phyloP scores from a whole-genome alignment of 768 basidiomycete genomes.

The Mycena galopus region DNA sequence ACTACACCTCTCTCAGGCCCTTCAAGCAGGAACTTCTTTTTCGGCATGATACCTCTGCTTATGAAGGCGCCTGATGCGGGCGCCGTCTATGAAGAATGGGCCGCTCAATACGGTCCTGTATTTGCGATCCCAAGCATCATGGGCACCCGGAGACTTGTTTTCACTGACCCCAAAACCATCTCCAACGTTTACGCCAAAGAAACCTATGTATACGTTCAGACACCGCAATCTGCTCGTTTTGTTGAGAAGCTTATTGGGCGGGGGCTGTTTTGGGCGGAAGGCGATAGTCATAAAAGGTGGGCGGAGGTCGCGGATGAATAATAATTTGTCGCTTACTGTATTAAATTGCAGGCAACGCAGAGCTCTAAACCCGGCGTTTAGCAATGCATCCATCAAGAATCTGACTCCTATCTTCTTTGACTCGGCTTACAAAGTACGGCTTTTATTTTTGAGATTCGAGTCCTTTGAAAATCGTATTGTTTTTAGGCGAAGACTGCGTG shows the following conservation, averaged over 20 bases:
- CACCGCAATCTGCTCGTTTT: constrained; percentile 44
- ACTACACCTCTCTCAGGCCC: constrained; percentile 59
- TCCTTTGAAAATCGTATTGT: not conserved
- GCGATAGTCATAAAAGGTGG: constrained; percentile 50
- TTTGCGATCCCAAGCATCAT: constrained; percentile 56
- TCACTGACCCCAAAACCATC: constrained; percentile 49
- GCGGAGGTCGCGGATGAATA: no score
- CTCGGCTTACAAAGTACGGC: not conserved
- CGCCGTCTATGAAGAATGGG: constrained; percentile 60
- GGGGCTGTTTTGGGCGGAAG: constrained; percentile 52
- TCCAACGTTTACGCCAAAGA: constrained; percentile 65
- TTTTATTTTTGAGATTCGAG: not conserved
- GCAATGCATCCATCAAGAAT: not conserved
- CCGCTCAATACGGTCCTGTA: constrained; percentile 59
- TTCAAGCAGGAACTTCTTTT: constrained; percentile 53
- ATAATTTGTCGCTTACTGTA: constrained; percentile 2
- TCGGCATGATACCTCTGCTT: constrained; percentile 53
- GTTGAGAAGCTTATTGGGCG: constrained; percentile 40
- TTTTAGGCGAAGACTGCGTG: constrained; percentile 23
- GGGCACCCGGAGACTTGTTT: constrained; percentile 48
- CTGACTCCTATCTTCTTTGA: not conserved
- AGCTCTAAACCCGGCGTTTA: constrained; percentile 20
- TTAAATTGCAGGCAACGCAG: constrained; percentile 7
- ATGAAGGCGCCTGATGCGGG: constrained; percentile 46
- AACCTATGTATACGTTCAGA: constrained; percentile 57